Conservation (phyloP, 768 basidiomycete genomes). For the Suillus tomentosus region DNA sequence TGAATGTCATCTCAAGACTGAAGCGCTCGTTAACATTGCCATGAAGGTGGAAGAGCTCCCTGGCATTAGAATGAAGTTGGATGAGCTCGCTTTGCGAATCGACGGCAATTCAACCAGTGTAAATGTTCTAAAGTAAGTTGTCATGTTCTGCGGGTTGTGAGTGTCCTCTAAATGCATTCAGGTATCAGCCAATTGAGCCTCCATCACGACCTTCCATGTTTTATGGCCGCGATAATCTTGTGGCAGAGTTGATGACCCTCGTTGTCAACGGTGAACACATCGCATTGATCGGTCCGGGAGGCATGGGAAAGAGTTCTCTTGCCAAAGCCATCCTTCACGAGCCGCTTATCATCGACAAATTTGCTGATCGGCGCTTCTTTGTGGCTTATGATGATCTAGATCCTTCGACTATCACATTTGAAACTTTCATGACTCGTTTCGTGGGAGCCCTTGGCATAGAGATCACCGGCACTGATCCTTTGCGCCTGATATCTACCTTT, state of each 20-base stretch:
- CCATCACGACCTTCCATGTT: background rate
- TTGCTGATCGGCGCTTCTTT: constrained; percentile 5
- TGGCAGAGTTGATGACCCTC: background rate
- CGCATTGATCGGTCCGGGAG: background rate
- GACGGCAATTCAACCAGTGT: background rate
- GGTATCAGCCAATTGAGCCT: background rate
- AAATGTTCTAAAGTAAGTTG: background rate
- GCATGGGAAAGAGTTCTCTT: constrained; percentile 7
- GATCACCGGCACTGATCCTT: background rate
- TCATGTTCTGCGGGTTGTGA: background rate
- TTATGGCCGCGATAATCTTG: background rate
- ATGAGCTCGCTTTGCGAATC: background rate
- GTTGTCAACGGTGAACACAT: background rate
- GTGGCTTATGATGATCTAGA: background rate
- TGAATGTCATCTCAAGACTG: background rate
- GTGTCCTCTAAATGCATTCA: background rate
- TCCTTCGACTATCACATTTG: background rate
- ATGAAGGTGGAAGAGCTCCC: background rate
- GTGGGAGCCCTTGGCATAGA: background rate
- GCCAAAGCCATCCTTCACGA: constrained; percentile 8
- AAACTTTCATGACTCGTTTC: background rate
- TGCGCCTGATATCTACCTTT: background rate
- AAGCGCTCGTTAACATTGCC: background rate
- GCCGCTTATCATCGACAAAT: background rate
- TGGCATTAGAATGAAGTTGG: background rate